These are phyloP conservation scores for Solanum boliviense DNA, from an alignment of 257 asterid genomes.

Conservation along the genomic window DNA sequence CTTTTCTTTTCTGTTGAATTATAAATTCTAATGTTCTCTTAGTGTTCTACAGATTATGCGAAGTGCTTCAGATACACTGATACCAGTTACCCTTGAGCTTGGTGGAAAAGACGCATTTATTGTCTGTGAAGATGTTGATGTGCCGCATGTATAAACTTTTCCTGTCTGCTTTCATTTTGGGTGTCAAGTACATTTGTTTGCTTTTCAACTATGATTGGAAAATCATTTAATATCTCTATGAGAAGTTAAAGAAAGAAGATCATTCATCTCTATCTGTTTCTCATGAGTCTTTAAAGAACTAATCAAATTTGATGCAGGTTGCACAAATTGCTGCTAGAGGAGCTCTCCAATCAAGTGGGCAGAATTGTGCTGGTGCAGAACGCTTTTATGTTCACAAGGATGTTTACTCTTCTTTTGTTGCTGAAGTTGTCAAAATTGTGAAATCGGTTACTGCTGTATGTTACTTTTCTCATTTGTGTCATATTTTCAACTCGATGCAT, in stretches of 20 bases:
- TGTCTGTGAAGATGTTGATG: constrained; percentile 90
- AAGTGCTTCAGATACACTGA: constrained; percentile 74
- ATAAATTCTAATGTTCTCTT: background rate
- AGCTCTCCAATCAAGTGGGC: constrained; percentile 92
- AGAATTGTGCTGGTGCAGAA: constrained; percentile 98
- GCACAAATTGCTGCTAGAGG: constrained; percentile 98
- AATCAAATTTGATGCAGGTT: constrained; percentile 41
- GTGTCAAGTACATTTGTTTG: background rate
- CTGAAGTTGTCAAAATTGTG: constrained; percentile 82
- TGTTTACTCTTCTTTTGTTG: constrained; percentile 65
- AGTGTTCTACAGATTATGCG: constrained; percentile 68
- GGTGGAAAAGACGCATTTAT: constrained; percentile 98
- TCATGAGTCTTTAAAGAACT: background rate
- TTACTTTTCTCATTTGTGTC: background rate
- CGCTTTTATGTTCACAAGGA: constrained; percentile 93
- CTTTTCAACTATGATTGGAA: background rate
- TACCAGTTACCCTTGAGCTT: constrained; percentile 95
- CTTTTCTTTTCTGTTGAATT: background rate
- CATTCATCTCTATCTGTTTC: background rate
- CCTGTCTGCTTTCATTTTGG: background rate
- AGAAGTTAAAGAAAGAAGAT: background rate
- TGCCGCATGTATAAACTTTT: constrained; percentile 60
- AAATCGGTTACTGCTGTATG: constrained; percentile 92
- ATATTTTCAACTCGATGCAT: background rate
- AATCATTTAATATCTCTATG: background rate